phyloP scores from a whole-genome alignment of 768 basidiomycete genomes.

The Psilocybe azurescens region DNA sequence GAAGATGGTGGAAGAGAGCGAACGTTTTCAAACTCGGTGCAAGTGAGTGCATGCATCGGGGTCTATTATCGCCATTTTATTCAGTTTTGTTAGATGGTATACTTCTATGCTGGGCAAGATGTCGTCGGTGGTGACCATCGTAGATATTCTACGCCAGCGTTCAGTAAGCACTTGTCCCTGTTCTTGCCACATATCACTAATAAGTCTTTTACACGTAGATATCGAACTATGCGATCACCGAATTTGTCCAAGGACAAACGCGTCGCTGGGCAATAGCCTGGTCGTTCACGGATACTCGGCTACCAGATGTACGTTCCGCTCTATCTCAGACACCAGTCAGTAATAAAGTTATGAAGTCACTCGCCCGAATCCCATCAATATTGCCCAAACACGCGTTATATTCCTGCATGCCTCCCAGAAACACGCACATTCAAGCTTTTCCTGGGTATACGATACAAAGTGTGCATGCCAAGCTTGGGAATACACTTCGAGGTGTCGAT shows the following conservation, averaged over 20 bases:
- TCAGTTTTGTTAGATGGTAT: conserved; percentile 71
- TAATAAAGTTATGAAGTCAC: conserved; percentile 24
- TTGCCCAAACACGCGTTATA: conserved; percentile 46
- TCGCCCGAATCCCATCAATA: conserved; percentile 37
- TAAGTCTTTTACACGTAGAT: conserved; percentile 53
- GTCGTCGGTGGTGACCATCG: conserved; percentile 70
- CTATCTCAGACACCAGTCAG: not conserved
- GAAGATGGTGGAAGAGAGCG: conserved; percentile 79
- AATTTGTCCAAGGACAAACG: conserved; percentile 87
- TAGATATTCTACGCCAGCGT: conserved; percentile 52
- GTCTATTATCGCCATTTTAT: not conserved
- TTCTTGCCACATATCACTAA: not conserved
- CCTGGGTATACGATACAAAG: not conserved
- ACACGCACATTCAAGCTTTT: conserved; percentile 42
- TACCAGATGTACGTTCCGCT: conserved; percentile 76
- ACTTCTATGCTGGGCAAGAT: conserved; percentile 93
- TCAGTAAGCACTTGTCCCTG: conserved; percentile 29
- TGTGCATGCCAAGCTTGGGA: conserved; percentile 24
- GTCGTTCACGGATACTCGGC: conserved; percentile 67
- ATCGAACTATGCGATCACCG: conserved; percentile 83
- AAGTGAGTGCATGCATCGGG: conserved; percentile 44
- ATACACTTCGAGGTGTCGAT: conserved; percentile 39
- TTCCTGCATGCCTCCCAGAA: conserved; percentile 60
- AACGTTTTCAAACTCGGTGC: conserved; percentile 53
- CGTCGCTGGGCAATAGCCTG: conserved; percentile 93